Evolutionary conservation across 1,139 yeast species (phyloP).

Genomic region (Blastobotrys persicus): DNA sequence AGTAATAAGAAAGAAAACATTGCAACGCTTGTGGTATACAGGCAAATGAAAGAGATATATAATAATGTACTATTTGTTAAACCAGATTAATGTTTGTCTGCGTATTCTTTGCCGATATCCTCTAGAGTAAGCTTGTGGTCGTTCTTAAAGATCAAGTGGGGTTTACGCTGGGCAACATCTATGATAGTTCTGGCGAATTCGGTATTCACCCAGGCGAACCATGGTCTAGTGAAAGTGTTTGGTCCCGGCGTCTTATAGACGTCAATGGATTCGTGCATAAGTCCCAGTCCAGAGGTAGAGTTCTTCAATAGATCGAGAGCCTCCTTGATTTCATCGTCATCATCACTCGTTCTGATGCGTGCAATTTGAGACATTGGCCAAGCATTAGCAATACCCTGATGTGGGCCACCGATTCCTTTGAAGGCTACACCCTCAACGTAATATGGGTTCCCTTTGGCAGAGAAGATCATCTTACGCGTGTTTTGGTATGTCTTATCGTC

Average conservation of each 20-base stretch:
- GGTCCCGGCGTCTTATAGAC: slow-evolving; percentile 51
- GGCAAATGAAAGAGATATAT: neutral
- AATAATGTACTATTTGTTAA: no score
- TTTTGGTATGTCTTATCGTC: slow-evolving; percentile 64
- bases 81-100: no score
- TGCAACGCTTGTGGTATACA: neutral
- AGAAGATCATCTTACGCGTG: slow-evolving; percentile 71
- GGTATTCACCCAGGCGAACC: slow-evolving; percentile 96
- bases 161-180: slow-evolving; percentile 70
- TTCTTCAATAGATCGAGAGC: slow-evolving; percentile 53
- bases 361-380: slow-evolving; percentile 89
- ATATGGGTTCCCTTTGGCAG: slow-evolving; percentile 74
- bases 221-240: slow-evolving; percentile 56
- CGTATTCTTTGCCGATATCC: slow-evolving; percentile 3
- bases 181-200: slow-evolving; percentile 84
- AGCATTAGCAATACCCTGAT: slow-evolving; percentile 72
- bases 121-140: slow-evolving; percentile 7
- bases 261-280: slow-evolving; percentile 80
- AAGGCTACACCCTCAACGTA: slow-evolving; percentile 59
- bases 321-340: slow-evolving; percentile 61
- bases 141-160: slow-evolving; percentile 60
- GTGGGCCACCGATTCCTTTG: slow-evolving; percentile 89
- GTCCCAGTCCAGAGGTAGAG: slow-evolving; percentile 70
- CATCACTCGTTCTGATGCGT: slow-evolving; percentile 68
- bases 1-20: neutral